Conservation (phyloP, 495 filamentous ascomycete species). For the Rusavskia elegans region DNA sequence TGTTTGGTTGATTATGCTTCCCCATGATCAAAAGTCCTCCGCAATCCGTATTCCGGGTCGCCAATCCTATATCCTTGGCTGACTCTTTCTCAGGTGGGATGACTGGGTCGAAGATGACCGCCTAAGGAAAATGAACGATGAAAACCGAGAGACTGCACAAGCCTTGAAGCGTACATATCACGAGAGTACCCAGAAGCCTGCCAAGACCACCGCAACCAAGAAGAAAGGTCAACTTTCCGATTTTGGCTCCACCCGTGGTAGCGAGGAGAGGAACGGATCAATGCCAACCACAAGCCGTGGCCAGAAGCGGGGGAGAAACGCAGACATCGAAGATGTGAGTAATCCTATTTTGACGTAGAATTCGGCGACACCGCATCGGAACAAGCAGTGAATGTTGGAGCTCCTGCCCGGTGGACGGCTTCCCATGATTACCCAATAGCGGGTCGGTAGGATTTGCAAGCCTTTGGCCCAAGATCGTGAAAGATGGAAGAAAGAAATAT, state of each 20-base stretch:
- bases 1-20: neutral
- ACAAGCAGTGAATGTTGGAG: no score
- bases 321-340: constrained; percentile 75
- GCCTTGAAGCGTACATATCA: constrained; percentile 38
- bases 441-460: no score
- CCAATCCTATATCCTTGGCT: neutral
- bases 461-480: no score
- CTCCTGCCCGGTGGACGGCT: no score
- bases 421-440: no score
- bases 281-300: constrained; percentile 45
- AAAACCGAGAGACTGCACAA: constrained; percentile 75
- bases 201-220: constrained; percentile 32
- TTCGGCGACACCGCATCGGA: no score
- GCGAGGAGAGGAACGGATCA: constrained; percentile 67
- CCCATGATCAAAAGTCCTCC: neutral
- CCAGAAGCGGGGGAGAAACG: constrained; percentile 60
- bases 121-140: constrained; percentile 82
- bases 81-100: constrained; percentile 53
- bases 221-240: constrained; percentile 54
- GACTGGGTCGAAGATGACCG: constrained; percentile 96
- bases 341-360: neutral
- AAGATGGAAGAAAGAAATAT: no score
- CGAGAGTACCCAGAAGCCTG: constrained; percentile 23
- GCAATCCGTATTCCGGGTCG: neutral
- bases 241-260: constrained; percentile 63